phyloP scores from a whole-genome alignment of 1,284 basidiomycete species.

The Malassezia sp. region DNA sequence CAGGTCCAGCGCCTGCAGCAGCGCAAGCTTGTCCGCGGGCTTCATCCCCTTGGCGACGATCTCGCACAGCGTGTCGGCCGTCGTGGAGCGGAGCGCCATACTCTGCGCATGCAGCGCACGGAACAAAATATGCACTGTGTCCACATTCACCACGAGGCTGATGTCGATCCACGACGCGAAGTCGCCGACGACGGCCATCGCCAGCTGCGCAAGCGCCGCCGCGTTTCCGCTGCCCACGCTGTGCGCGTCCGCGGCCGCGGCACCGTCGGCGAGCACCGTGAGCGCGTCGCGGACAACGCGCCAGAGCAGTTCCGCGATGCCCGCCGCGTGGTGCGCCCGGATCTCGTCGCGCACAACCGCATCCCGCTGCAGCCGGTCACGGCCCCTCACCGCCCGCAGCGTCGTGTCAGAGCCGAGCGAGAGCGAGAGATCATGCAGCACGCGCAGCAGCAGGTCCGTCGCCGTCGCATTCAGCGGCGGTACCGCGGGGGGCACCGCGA shows the following conservation, averaged over 20 bases:
- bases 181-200: conserved; percentile 76
- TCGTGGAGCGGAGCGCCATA: conserved; percentile 61
- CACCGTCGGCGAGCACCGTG: conserved; percentile 13
- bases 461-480: conserved; percentile 78
- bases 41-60: conserved; percentile 88
- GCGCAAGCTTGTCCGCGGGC: conserved; percentile 75
- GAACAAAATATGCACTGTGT: conserved; percentile 75
- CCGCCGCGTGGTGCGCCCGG: conserved; percentile 55
- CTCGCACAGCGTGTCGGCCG: conserved; percentile 65
- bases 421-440: conserved; percentile 43
- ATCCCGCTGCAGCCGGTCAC: conserved; percentile 41
- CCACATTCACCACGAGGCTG: conserved; percentile 81
- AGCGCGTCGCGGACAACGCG: conserved; percentile 65
- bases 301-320: conserved; percentile 76
- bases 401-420: conserved; percentile 43
- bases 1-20: conserved; percentile 73
- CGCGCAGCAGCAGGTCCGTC: conserved; percentile 53
- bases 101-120: conserved; percentile 54
- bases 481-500: too few species aligned
- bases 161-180: conserved; percentile 99
- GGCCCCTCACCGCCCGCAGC: conserved; percentile 34
- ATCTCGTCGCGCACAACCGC: conserved; percentile 44
- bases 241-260: conserved; percentile 49
- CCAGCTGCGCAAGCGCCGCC: conserved; percentile 74
- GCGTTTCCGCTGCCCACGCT: conserved; percentile 55